Base-by-base conservation (phyloP, 106 monocot genomes). In the Triglochin maritima region DNA sequence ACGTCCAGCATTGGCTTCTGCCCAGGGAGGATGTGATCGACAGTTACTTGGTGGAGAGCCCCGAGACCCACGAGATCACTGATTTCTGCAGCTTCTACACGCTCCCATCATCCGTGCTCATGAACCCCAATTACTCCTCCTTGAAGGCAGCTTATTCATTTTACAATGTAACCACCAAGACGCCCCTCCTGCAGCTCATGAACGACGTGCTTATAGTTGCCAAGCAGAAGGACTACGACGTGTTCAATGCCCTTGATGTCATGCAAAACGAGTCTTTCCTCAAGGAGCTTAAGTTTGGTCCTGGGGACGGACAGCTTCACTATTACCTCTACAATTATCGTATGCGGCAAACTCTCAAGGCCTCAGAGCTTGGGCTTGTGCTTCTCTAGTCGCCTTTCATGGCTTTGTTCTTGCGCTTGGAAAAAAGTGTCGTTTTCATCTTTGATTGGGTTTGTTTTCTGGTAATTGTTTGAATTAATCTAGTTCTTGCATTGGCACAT, bases 81-180 rank as follows among this genome's bases (percentile, higher is more conserved):
- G 87, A 91, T 62, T 87, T 91, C 60, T 87, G 86, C 63, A 91
- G 87, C 78, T 91, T 91, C 68, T 91, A 87, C 49, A 73, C 87
- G 0, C 81, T 90, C 5, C 86, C 87, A 10, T 80, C 82, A 2
- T 84, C 87, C 11, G 80, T 91, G 44, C 73, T 91, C 44, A 77
- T 78, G 46, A 91, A 87, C 56, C 77, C 68, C 48, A 91, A 82
- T 53, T 84, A 87, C 59, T 68, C 81, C 12, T 41, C 63, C 5
- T 65, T 91, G 70, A 91, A 84, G 80, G 84, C 91, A 1, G 91
- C 86, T 2, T 87, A 91, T 50, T 87, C 84, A 9, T 91, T 78
- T 66, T 91, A 87, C 50, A 84, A 91, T 63, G 84, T 87, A 9
- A 47, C 82, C 4, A 84, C 82, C 9, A 82, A 82, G 63, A 87